These are phyloP conservation scores for Gillenia trifoliata DNA, from an alignment of 306 rosid genomes.

Conservation along the genomic window DNA sequence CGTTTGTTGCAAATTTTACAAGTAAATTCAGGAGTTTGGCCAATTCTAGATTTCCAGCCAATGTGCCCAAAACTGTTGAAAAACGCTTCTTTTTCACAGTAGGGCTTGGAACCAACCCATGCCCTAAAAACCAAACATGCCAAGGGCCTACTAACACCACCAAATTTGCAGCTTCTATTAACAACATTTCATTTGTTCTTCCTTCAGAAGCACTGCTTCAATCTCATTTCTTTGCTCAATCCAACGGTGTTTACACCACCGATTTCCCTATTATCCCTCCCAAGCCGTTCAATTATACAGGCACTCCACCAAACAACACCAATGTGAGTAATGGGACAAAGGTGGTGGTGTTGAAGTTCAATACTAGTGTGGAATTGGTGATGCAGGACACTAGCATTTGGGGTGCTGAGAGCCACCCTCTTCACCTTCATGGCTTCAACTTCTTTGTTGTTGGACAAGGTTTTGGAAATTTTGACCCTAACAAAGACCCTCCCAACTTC, in stretches of 20 bases:
- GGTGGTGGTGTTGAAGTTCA: slow-evolving; percentile 25
- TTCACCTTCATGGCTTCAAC: slow-evolving; percentile 76
- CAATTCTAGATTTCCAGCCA: slow-evolving; percentile 48
- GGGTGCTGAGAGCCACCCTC: slow-evolving; percentile 75
- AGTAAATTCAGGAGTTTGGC: slow-evolving; percentile 46
- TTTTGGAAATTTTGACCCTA: slow-evolving; percentile 54
- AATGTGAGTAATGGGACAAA: slow-evolving; percentile 17
- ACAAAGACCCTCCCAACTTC: slow-evolving; percentile 41
- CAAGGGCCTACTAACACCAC: slow-evolving; percentile 65
- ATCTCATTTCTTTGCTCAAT: slow-evolving; percentile 38
- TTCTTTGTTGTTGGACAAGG: slow-evolving; percentile 67
- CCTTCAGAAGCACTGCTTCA: slow-evolving; percentile 62
- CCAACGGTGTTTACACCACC: slow-evolving; percentile 30
- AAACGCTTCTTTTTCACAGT: slow-evolving; percentile 52
- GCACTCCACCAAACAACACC: slow-evolving; percentile 23
- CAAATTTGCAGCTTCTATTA: slow-evolving; percentile 56
- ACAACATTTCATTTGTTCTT: slow-evolving; percentile 49
- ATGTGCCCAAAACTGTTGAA: slow-evolving; percentile 48
- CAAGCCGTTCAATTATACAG: slow-evolving; percentile 24
- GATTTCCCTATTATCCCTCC: slow-evolving; percentile 52
- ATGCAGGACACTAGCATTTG: slow-evolving; percentile 61
- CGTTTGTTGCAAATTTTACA: slow-evolving; percentile 45
- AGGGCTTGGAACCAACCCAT: slow-evolving; percentile 61
- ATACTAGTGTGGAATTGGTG: slow-evolving; percentile 35
- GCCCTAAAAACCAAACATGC: slow-evolving; percentile 59